These are phyloP conservation scores for Tausonia pullulans DNA, from an alignment of 1,284 basidiomycete genomes.

Conservation along the genomic window DNA sequence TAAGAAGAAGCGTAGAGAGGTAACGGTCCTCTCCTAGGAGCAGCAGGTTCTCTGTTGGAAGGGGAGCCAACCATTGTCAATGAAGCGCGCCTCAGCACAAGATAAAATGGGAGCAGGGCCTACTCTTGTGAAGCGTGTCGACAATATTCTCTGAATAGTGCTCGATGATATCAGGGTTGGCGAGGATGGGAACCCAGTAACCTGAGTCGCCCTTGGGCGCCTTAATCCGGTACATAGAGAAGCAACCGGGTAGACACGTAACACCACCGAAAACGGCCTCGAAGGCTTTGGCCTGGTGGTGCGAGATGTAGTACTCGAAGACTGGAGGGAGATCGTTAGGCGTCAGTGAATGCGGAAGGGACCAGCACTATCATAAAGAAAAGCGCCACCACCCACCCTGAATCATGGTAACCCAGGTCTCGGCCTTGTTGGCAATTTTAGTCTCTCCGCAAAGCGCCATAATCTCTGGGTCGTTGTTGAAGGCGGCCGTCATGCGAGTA, in stretches of 20 bases:
- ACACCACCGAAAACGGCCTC: slow-evolving; percentile 99
- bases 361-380: neutral
- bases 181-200: slow-evolving; percentile 96
- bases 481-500: slow-evolving; percentile 82
- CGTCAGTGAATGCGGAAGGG: neutral
- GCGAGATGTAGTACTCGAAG: slow-evolving; percentile 99
- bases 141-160: slow-evolving; percentile 98
- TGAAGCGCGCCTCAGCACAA: slow-evolving; percentile 35
- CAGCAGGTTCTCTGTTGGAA: slow-evolving; percentile 62
- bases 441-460: slow-evolving; percentile 99
- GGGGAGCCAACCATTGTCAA: slow-evolving; percentile 27
- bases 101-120: slow-evolving; percentile 33
- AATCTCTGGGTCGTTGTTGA: slow-evolving; percentile 91
- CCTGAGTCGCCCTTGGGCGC: slow-evolving; percentile 83
- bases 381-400: slow-evolving; percentile 53
- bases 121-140: slow-evolving; percentile 89
- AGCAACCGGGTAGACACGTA: slow-evolving; percentile 96
- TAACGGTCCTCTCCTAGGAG: slow-evolving; percentile 98
- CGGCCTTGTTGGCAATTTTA: slow-evolving; percentile 96
- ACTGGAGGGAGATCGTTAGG: slow-evolving; percentile 42
- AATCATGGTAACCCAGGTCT: slow-evolving; percentile 97
- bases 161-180: slow-evolving; percentile 92
- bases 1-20: slow-evolving; percentile 86
- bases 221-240: slow-evolving; percentile 99
- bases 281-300: slow-evolving; percentile 97